Evolutionary conservation across 2,329 filamentous ascomycete genomes (phyloP).

Genomic region (Aspergillus ustus): DNA sequence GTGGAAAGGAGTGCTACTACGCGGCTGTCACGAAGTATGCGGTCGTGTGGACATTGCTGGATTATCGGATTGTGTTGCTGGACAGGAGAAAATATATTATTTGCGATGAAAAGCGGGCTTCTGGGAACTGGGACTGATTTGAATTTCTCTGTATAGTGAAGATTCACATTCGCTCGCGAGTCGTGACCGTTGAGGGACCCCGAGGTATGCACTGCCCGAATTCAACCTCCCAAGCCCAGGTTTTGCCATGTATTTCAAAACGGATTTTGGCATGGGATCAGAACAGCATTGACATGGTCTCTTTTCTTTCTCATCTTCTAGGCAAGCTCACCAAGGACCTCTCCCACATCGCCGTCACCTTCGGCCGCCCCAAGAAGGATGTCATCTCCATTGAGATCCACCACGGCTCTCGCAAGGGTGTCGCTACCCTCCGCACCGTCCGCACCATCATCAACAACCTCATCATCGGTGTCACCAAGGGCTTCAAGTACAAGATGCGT

Average conservation of each 20-base stretch:
- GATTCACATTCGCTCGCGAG: slow-evolving; percentile 94
- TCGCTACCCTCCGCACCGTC: slow-evolving; percentile 97
- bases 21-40: neutral
- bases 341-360: slow-evolving; percentile 94
- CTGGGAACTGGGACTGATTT: slow-evolving; percentile 30
- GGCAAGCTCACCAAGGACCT: slow-evolving; percentile 98
- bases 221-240: neutral
- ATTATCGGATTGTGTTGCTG: slow-evolving; percentile 8
- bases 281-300: slow-evolving; percentile 17
- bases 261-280: neutral
- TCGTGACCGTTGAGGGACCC: slow-evolving; percentile 96
- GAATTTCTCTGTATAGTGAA: slow-evolving; percentile 70
- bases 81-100: neutral
- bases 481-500: slow-evolving; percentile 99
- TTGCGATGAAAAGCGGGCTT: neutral
- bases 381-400: slow-evolving; percentile 96
- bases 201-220: slow-evolving; percentile 65
- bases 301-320: slow-evolving; percentile 41
- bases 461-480: slow-evolving; percentile 97
- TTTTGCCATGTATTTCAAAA: neutral
- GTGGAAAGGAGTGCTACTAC: slow-evolving; percentile 4
- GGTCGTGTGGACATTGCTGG: slow-evolving; percentile 7
- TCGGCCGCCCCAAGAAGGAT: slow-evolving; percentile 83
- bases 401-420: slow-evolving; percentile 97
- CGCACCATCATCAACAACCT: slow-evolving; percentile 98